phyloP scores from a whole-genome alignment of 495 filamentous ascomycete species.

The Penicillium coffeae region DNA sequence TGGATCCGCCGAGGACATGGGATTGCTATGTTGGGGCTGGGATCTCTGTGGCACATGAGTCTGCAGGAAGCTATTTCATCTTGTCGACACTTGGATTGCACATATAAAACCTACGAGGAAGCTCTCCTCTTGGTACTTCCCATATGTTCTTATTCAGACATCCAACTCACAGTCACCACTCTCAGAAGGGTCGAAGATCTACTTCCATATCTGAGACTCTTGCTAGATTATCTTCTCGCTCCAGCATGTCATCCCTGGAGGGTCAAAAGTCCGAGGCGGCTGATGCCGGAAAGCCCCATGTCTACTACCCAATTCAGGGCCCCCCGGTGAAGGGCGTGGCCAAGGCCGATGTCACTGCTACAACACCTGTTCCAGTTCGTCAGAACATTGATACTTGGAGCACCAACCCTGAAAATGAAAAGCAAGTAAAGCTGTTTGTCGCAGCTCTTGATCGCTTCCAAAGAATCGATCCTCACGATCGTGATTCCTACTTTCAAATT shows the following conservation, averaged over 20 bases:
- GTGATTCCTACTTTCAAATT: conserved; percentile 29
- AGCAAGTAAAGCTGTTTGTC: conserved; percentile 32
- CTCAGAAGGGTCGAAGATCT: background rate
- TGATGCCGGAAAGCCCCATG: background rate
- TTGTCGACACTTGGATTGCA: background rate
- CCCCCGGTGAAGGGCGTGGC: background rate
- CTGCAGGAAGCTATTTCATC: background rate
- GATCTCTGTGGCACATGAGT: background rate
- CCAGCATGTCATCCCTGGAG: background rate
- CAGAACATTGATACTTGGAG: conserved; percentile 15
- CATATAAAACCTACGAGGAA: background rate
- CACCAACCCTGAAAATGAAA: conserved; percentile 4
- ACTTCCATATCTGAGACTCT: background rate
- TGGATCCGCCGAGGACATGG: background rate
- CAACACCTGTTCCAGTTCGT: conserved; percentile 2
- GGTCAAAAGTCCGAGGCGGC: background rate
- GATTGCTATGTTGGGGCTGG: background rate
- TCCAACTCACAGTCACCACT: background rate
- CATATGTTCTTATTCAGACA: background rate
- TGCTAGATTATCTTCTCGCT: background rate
- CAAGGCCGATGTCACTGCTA: background rate
- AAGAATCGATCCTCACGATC: conserved; percentile 11
- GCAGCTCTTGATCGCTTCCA: conserved; percentile 24
- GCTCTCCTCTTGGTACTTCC: background rate
- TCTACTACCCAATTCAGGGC: conserved; percentile 6